Base-by-base conservation (phyloP, 345 rosid species). In the Bruguiera parviflora region DNA sequence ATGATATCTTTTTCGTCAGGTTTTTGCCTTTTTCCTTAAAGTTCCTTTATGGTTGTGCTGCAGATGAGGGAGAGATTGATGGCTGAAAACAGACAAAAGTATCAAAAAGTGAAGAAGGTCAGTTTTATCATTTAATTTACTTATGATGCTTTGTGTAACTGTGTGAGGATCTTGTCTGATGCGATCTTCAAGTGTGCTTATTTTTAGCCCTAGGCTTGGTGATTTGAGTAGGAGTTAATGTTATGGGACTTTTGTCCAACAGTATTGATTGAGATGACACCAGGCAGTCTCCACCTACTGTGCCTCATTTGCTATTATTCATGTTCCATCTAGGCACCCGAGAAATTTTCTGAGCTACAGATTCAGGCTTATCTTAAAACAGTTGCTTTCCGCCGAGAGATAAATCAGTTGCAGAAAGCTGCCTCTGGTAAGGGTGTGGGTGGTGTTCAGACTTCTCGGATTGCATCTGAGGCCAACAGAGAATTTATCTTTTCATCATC, bases 41-140 rank as follows among this genome's bases (percentile, higher is more conserved):
- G 10, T 10, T 65, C 58, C 25, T 33, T 51, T 24, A 33, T 55
- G 69, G 25, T 58, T 33, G 32, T 60, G 67, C 35, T 76, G 75
- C 73, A 95, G 99, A 92, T 95, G 96, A 87, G 96, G 80, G 99
- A 95, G 83, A 84, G 82, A 68, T 76, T 88, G 86, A 95, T 95
- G 93, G 96, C 96, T 66, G 97, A 92, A 82, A 95, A 95, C 81
- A 81, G 96, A 73, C 96, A 95, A 75, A 86, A 84, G 75, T 95
- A 95, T 84, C 97, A 95, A 73, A 86, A 86, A 89, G 93, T 95
- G 57, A 92, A 92, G 82, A 92, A 95, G 97, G 99, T 95, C 64
- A 55, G 81, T 76, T 58, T 61, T 19, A 66, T 39, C 27, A 67
- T 63, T 69, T 16, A 43, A 19, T 46, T 52, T 0, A 16, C n/a